Conservation (phyloP, 2,329 filamentous ascomycete genomes). For the Lasiodiplodia sp. region DNA sequence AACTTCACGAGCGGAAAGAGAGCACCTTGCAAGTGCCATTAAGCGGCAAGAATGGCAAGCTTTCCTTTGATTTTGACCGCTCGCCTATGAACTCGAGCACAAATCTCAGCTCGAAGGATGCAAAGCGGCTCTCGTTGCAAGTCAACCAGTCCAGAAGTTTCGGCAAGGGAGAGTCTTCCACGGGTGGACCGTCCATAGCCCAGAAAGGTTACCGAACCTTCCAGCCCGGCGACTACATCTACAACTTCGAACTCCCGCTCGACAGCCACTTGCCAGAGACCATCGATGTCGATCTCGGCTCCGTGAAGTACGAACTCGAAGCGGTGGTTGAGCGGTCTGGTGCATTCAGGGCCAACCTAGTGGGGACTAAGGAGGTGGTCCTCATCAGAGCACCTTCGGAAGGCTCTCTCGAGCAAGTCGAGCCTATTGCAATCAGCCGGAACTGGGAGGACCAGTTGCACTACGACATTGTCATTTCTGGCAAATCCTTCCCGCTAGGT, state of each 20-base stretch:
- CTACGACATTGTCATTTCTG: conserved; percentile 95
- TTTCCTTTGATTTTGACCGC: conserved; percentile 43
- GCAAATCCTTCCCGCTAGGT: conserved; percentile 91
- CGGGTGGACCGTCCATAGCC: conserved; percentile 63
- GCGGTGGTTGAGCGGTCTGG: conserved; percentile 85
- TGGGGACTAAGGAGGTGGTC: conserved; percentile 80
- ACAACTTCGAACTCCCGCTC: conserved; percentile 82
- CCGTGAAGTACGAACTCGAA: conserved; percentile 87
- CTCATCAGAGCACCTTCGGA: conserved; percentile 88
- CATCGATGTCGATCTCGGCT: conserved; percentile 84
- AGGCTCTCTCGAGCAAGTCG: conserved; percentile 86
- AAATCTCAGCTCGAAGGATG: conserved; percentile 58
- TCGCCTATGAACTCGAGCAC: conserved; percentile 54
- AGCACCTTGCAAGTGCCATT: conserved; percentile 32
- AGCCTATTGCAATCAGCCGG: conserved; percentile 90
- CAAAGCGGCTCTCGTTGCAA: conserved; percentile 77
- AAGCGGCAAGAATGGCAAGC: conserved; percentile 37
- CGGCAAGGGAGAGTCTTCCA: conserved; percentile 75
- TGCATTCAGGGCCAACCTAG: conserved; percentile 86
- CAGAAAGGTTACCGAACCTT: conserved; percentile 89
- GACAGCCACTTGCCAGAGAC: conserved; percentile 83
- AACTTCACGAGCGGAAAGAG: conserved; percentile 56
- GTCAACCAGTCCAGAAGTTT: conserved; percentile 86
- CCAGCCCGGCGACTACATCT: conserved; percentile 74
- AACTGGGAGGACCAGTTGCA: conserved; percentile 96